These are phyloP conservation scores for Citropsis articulata DNA, from an alignment of 345 rosid genomes.

Conservation along the genomic window DNA sequence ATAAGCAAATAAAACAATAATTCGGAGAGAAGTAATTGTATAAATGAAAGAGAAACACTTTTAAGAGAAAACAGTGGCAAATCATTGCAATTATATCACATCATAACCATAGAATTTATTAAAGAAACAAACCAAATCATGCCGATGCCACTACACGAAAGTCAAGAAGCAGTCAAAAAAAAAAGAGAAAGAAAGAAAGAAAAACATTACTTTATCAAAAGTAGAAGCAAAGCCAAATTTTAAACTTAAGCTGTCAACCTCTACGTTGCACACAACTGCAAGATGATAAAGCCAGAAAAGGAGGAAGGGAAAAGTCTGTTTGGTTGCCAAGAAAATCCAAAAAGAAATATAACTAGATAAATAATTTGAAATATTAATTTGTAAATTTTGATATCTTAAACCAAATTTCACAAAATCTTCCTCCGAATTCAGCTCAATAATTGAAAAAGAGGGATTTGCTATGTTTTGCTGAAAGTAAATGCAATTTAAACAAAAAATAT, in stretches of 20 bases:
- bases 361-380: not conserved
- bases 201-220: constrained; percentile 29
- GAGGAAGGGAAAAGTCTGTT: not conserved
- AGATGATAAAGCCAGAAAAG: not conserved
- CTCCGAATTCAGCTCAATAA: not conserved
- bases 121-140: constrained; percentile 46
- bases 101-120: constrained; percentile 26
- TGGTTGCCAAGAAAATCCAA: constrained; percentile 2
- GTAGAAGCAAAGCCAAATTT: constrained; percentile 16
- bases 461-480: constrained; percentile 23
- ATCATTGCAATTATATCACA: constrained; percentile 34
- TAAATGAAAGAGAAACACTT: constrained; percentile 8
- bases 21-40: not conserved
- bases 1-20: not conserved
- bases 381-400: not conserved
- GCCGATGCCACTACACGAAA: constrained; percentile 30
- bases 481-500: not conserved
- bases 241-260: constrained; percentile 4
- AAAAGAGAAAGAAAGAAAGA: not conserved
- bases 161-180: constrained; percentile 32
- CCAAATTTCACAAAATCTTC: not conserved
- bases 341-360: not conserved
- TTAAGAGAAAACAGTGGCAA: constrained; percentile 23
- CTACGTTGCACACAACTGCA: constrained; percentile 6
- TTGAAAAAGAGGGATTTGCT: not conserved